These are phyloP conservation scores for Xerophyta viscosa DNA, from an alignment of 106 monocot genomes.

Conservation along the genomic window DNA sequence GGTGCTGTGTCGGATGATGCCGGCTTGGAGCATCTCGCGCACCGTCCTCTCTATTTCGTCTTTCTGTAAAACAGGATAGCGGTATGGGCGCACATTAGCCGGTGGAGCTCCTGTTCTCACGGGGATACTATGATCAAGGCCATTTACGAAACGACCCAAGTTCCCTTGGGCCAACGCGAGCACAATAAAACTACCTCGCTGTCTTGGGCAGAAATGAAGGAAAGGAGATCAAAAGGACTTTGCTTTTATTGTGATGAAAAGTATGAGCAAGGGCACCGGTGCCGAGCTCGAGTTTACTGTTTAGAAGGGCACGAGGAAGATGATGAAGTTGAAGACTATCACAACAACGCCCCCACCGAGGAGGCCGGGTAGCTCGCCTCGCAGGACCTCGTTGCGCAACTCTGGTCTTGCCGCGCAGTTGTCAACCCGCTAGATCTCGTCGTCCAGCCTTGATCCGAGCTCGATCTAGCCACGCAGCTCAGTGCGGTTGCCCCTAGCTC, in stretches of 20 bases:
- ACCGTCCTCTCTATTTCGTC: conserved; percentile 3
- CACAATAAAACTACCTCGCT: neutral
- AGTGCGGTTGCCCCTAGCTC: no score
- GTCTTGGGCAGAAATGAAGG: neutral
- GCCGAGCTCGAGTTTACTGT: neutral
- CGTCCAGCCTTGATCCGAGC: no score
- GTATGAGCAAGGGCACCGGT: neutral
- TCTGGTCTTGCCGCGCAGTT: no score
- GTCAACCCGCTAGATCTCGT: no score
- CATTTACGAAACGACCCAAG: neutral
- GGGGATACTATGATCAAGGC: neutral
- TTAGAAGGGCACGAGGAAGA: neutral
- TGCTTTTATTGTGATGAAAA: neutral
- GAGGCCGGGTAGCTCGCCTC: neutral
- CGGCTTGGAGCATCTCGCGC: neutral
- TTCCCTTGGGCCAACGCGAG: neutral
- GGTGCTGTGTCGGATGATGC: neutral
- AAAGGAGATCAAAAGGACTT: neutral
- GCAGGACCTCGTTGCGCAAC: neutral
- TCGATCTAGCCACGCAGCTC: no score
- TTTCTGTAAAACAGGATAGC: neutral
- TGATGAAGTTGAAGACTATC: neutral
- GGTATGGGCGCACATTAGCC: neutral
- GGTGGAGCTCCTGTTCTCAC: neutral
- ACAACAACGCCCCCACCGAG: neutral